These are phyloP conservation scores for Blastobotrys illinoisensis DNA, from an alignment of 1,139 yeast species.

Conservation along the genomic window DNA sequence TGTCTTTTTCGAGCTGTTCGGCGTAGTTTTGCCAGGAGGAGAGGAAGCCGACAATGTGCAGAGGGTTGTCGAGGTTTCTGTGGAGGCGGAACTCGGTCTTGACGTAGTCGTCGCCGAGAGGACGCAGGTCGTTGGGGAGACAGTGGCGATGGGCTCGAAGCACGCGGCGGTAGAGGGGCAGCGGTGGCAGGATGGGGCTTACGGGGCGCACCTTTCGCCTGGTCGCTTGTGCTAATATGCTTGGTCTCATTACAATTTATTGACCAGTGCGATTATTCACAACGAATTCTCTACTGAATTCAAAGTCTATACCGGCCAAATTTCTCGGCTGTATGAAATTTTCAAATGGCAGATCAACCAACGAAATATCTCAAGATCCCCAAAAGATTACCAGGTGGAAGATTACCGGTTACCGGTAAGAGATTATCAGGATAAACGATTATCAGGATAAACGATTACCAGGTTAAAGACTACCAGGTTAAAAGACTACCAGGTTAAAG, in stretches of 20 bases:
- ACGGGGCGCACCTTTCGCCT: conserved; percentile 52
- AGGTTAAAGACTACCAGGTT: too few species aligned
- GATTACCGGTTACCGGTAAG: too few species aligned
- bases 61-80: conserved; percentile 73
- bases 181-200: conserved; percentile 73
- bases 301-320: too few species aligned
- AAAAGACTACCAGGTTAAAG: too few species aligned
- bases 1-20: conserved; percentile 62
- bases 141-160: conserved; percentile 67
- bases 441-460: too few species aligned
- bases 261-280: too few species aligned
- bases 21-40: conserved; percentile 91
- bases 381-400: too few species aligned
- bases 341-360: too few species aligned
- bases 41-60: conserved; percentile 88
- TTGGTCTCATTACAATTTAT: conserved; percentile 50
- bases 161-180: conserved; percentile 66
- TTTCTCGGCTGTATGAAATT: too few species aligned
- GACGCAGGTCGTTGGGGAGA: conserved; percentile 53
- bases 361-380: too few species aligned
- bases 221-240: conserved; percentile 44
- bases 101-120: conserved; percentile 85
- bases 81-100: conserved; percentile 89
- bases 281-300: too few species aligned
- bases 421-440: too few species aligned